Conservation (phyloP, 2,329 filamentous ascomycete species). For the Bipolaris gigantea region DNA sequence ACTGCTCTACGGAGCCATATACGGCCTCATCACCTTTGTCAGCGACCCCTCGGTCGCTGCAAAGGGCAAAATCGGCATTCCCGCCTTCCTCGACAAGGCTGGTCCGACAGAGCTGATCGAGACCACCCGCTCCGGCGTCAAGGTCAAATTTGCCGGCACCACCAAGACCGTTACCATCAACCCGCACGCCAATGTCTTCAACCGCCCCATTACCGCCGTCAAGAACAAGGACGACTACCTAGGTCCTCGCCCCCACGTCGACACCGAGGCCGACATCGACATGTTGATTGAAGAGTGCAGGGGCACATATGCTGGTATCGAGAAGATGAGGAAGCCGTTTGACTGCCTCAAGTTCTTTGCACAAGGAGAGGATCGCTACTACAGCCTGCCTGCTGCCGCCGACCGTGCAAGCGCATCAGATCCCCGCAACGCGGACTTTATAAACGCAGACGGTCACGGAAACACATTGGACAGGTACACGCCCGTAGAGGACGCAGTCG, state of each 20-base stretch:
- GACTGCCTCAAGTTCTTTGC: conserved; percentile 57
- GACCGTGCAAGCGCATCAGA: conserved; percentile 48
- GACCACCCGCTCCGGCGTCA: conserved; percentile 45
- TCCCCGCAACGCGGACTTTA: conserved; percentile 48
- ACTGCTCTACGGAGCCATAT: conserved; percentile 48
- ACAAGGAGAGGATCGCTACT: conserved; percentile 54
- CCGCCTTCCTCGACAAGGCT: conserved; percentile 47
- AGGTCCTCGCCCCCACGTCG: conserved; percentile 54
- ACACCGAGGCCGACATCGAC: conserved; percentile 57
- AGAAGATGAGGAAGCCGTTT: conserved; percentile 59
- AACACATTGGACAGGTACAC: conserved; percentile 46
- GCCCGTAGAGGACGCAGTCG: conserved; percentile 40
- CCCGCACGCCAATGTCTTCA: conserved; percentile 57
- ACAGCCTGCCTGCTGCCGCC: conserved; percentile 49
- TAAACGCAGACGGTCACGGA: conserved; percentile 47
- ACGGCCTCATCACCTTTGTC: conserved; percentile 47
- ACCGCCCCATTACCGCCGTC: conserved; percentile 55
- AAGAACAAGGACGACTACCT: conserved; percentile 56
- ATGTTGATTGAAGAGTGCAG: conserved; percentile 57
- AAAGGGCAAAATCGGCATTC: conserved; percentile 48
- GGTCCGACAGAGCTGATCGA: conserved; percentile 47
- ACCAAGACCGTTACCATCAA: conserved; percentile 52
- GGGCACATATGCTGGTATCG: conserved; percentile 55
- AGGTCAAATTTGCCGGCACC: conserved; percentile 49
- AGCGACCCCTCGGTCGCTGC: conserved; percentile 46